Conservation (phyloP, 2,329 filamentous ascomycete species). For the Colletotrichum chrysophilum region DNA sequence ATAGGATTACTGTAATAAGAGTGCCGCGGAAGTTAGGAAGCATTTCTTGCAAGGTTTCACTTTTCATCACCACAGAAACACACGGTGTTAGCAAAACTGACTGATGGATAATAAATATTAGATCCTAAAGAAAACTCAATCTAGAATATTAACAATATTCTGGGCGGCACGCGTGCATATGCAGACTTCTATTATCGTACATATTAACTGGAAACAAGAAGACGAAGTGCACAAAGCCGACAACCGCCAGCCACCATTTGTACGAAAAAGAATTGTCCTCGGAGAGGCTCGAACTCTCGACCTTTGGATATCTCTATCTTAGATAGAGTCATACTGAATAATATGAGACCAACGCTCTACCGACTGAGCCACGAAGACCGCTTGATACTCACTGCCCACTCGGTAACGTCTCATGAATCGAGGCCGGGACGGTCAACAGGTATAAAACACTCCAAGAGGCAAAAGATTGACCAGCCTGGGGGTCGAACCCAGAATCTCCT, state of each 20-base stretch:
- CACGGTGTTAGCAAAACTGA: too few relatives aligned
- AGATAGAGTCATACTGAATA: not conserved
- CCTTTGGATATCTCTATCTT: slow-evolving; percentile 16
- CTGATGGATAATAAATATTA: too few relatives aligned
- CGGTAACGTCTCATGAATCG: not conserved
- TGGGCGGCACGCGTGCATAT: too few relatives aligned
- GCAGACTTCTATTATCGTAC: too few relatives aligned
- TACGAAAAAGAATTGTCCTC: not conserved
- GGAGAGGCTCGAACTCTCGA: slow-evolving; percentile 22
- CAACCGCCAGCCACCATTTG: too few relatives aligned
- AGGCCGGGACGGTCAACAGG: accelerated
- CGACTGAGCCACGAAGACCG: slow-evolving; percentile 20
- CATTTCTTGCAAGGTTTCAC: too few relatives aligned
- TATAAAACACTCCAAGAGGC: not conserved
- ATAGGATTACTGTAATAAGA: accelerated
- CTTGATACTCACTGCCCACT: accelerated
- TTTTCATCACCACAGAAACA: too few relatives aligned
- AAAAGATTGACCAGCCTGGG: slow-evolving; percentile 21
- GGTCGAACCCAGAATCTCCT: slow-evolving; percentile 24
- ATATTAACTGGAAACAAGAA: too few relatives aligned
- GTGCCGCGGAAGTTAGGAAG: too few relatives aligned
- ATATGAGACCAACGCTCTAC: slow-evolving; percentile 23
- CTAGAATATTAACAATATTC: too few relatives aligned
- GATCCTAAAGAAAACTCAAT: too few relatives aligned
- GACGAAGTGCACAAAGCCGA: too few relatives aligned